Base-by-base conservation (phyloP, 2,329 filamentous ascomycete species). In the Botryotinia narcissicola region DNA sequence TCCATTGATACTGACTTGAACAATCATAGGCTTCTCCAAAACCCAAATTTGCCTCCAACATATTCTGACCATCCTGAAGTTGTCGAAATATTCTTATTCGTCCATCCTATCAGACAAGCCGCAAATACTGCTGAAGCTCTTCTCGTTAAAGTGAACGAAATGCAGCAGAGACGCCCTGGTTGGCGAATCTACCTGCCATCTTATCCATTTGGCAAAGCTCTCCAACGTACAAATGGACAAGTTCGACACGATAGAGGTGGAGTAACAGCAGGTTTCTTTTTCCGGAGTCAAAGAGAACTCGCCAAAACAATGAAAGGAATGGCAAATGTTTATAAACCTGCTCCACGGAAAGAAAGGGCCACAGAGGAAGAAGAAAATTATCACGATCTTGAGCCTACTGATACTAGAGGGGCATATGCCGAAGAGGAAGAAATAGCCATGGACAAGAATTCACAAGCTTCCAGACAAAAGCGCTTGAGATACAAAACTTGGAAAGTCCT, bases 231-330 rank as follows among this genome's bases (percentile, higher is more conserved):
- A 9, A 89, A 89, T 77, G 83, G 85, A 4, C 87, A 89, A 75
- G 87, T 89, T 7, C 83, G 87, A 46, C 88, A 90, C 75, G 88
- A 90, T 77, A 83, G 87, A 74, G 88, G 88, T 29, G 87, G 87
- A 37, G 83, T 88, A 32, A 88, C 87, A 7, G 87, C 87, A 8
- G 86, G 86, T 46, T 83, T 81, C 73, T 84, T 83, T 75, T 84
- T 84, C 73, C 77, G 75, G 40, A 81, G 78, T 67, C 79, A 81
- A 71, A 75, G 74, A 14, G 75, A 79, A 71, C 74, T 81, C 29
- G 78, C 78, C 29, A 77, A 74, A 62, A 81, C 76, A 18, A 81
- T 83, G 80, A 78, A 78, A 70, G 80, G 80, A 35, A 78, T 82
- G 74, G 77, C 79, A n/a, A 81, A 78, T 70, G 75, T 78, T 3